Percentiles rank a stretch among this genome's conserved stretches.
These are phyloP conservation scores for Rhazya stricta DNA, from an alignment of 257 asterid genomes.

Conservation along the genomic window DNA sequence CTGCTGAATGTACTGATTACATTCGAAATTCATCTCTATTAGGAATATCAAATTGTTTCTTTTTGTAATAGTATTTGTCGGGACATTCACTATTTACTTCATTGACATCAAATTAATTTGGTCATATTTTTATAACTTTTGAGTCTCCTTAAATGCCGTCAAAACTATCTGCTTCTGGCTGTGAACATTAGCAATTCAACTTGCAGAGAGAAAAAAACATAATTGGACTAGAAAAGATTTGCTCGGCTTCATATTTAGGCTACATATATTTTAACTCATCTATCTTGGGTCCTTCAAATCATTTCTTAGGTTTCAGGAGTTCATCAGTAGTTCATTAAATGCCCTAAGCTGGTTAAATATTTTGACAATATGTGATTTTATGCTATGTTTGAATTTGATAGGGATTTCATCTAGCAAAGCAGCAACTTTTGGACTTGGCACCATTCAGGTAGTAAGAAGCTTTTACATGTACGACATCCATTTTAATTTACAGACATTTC, in stretches of 20 bases:
- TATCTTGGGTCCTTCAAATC: too few relatives aligned
- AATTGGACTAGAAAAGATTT: background rate
- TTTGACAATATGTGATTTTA: background rate
- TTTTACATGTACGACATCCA: background rate
- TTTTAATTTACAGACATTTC: background rate
- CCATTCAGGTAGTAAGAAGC: constrained; percentile 57
- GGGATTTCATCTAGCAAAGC: constrained; percentile 72
- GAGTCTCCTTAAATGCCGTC: too few relatives aligned
- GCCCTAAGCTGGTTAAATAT: background rate
- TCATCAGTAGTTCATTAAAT: background rate
- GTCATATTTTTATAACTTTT: too few relatives aligned
- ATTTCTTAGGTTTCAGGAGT: too few relatives aligned
- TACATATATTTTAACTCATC: too few relatives aligned
- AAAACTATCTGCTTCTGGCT: background rate
- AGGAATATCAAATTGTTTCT: too few relatives aligned
- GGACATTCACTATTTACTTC: background rate
- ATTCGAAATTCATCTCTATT: background rate
- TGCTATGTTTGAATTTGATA: constrained; percentile 24
- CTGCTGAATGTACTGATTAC: background rate
- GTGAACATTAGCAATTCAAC: too few relatives aligned
- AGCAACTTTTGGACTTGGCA: constrained; percentile 80
- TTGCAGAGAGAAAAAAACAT: background rate
- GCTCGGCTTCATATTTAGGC: too few relatives aligned
- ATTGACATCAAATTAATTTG: too few relatives aligned
- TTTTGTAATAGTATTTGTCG: too few relatives aligned